A percentile compares a stretch with the other conserved stretches of the same genome.
Evolutionary conservation across 1,139 yeast species (phyloP).

Genomic region (Lizanozyma gosingica): DNA sequence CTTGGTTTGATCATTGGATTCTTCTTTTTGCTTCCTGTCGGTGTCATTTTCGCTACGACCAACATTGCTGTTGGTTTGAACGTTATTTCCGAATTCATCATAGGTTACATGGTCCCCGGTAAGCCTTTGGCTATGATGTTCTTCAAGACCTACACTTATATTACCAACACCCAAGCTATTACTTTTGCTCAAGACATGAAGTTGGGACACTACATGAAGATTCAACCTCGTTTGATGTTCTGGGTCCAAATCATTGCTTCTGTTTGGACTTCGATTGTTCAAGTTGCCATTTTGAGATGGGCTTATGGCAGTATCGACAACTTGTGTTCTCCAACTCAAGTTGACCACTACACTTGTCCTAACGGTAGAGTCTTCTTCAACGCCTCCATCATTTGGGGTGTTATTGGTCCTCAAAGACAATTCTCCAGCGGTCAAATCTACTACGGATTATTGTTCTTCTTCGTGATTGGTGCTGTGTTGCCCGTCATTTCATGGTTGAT

Average conservation of each 20-base stretch:
- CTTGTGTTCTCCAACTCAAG: constrained; percentile 40
- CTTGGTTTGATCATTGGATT: constrained; percentile 33
- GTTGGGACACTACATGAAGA: constrained; percentile 46
- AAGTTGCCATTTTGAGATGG: constrained; percentile 37
- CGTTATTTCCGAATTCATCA: constrained; percentile 36
- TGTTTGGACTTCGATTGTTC: constrained; percentile 36
- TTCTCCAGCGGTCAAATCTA: constrained; percentile 32
- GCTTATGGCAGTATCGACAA: constrained; percentile 30
- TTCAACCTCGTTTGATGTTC: constrained; percentile 31
- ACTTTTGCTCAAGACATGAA: constrained; percentile 46
- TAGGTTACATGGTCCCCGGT: constrained; percentile 42
- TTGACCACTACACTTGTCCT: constrained; percentile 33
- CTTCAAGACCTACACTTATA: constrained; percentile 39
- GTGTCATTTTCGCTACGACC: constrained; percentile 32
- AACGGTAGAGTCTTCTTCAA: constrained; percentile 36
- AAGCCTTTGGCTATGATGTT: constrained; percentile 41
- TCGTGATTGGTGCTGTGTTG: constrained; percentile 35
- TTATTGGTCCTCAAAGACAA: constrained; percentile 31
- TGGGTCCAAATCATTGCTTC: constrained; percentile 38
- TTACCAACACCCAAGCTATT: constrained; percentile 48
- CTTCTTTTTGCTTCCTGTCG: constrained; percentile 34
- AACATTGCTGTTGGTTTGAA: constrained; percentile 39
- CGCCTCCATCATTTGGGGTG: constrained; percentile 42
- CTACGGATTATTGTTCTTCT: constrained; percentile 31
- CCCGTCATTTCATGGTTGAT: constrained; percentile 28